Evolutionary conservation across 805 yeast genomes (phyloP), one percentile per base, ranked within the genome.

Genomic region (Candida glaebosa): DNA sequence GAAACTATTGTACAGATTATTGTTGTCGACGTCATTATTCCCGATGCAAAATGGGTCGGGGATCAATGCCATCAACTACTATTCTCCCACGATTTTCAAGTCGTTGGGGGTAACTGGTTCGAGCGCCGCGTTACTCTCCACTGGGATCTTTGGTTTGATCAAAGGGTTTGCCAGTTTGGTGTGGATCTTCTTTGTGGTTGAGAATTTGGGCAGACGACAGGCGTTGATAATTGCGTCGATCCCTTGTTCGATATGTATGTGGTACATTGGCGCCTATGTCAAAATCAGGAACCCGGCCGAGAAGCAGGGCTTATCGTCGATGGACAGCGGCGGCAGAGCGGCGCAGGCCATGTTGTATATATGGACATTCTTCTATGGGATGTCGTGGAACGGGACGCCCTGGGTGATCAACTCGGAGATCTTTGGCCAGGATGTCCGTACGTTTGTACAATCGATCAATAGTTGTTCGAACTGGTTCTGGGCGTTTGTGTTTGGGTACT

Each of bases 141-240:
- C 80, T 5, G 81, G 81, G 39, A 58, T 76, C 40, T 75, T 75
- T 54, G 82, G 81, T 20, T 58, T 75, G 28, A 58, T 75, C 35
- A 76, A 76, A 47, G 72, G 67, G 12, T 59, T 60, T n/a, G 69
- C 70, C 24, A 67, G 75, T 16, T 54, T 70, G 26, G 48, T 70
- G 16, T 74, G 75, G 73, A 62, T 73, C 10, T 59, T 73, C 40
- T 59, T 68, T 41, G 58, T 75, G 34, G 75, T 75, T 34, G 81
- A 76, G 44, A 57, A 55, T 7, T 60, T 61, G 40, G 80, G 80
- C 7, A 65, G 80, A 43, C 65, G 76, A 22, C 49, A 61, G 5
- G 67, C 76, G 4, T 59, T 72, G 36, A 48, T 72, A 40, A 51
- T 51, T 31, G 66, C 68, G 17, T 57, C 74, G 1, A 40, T 60